Evolutionary conservation across 2,329 filamentous ascomycete genomes (phyloP).

Genomic region (Aureobasidium sp.): DNA sequence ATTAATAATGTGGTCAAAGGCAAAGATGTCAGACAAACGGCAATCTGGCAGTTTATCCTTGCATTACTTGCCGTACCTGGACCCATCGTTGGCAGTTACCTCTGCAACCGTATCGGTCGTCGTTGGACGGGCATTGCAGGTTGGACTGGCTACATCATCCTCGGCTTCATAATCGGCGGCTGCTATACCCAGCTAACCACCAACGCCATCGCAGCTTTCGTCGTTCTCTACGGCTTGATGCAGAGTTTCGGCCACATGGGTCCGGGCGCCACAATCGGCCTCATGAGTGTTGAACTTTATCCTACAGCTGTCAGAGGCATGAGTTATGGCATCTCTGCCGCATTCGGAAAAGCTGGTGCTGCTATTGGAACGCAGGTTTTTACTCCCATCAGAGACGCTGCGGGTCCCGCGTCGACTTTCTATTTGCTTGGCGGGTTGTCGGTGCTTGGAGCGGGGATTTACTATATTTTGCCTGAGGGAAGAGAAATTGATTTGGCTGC

Average conservation of each 20-base stretch:
- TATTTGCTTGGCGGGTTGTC: conserved; percentile 21
- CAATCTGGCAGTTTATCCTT: conserved; percentile 42
- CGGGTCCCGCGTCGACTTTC: conserved; percentile 21
- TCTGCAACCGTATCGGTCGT: conserved; percentile 44
- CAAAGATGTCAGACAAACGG: conserved; percentile 37
- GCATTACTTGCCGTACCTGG: conserved; percentile 42
- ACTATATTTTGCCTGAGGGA: conserved; percentile 22
- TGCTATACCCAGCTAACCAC: conserved; percentile 42
- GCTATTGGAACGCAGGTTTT: conserved; percentile 48
- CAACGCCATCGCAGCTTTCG: conserved; percentile 43
- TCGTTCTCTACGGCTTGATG: conserved; percentile 48
- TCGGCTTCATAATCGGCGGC: conserved; percentile 47
- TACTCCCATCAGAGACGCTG: conserved; percentile 35
- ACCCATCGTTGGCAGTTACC: conserved; percentile 43
- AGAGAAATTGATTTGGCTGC: conserved; percentile 18
- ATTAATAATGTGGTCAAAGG: conserved; percentile 32
- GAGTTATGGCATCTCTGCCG: conserved; percentile 47
- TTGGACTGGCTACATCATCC: conserved; percentile 44
- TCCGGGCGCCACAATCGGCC: conserved; percentile 45
- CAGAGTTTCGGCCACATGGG: conserved; percentile 45
- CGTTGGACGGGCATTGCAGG: conserved; percentile 46
- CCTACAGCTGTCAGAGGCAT: conserved; percentile 47
- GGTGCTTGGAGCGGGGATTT: conserved; percentile 20
- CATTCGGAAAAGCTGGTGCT: conserved; percentile 46
- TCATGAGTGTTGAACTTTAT: conserved; percentile 46